phyloP scores from a whole-genome alignment of 768 basidiomycete species.

The Porpolomopsis calyptriformis region DNA sequence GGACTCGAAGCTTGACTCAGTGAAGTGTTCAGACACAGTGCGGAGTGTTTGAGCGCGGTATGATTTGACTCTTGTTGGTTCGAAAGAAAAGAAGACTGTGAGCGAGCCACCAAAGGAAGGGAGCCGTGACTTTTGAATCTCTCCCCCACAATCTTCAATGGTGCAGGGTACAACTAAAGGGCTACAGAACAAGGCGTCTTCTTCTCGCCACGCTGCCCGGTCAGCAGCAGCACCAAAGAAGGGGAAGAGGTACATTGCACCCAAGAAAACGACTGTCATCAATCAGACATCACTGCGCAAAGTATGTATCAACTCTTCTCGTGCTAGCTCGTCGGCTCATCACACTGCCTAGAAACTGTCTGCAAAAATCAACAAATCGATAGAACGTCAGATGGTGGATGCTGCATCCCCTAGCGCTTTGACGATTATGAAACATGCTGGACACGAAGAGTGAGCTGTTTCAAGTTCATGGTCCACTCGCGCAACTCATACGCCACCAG shows the following conservation, averaged over 20 bases:
- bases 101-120: no score
- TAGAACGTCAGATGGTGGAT: slow-evolving; percentile 83
- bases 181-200: slow-evolving; percentile 46
- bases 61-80: no score
- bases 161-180: slow-evolving; percentile 83
- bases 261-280: slow-evolving; percentile 67
- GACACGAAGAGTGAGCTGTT: slow-evolving; percentile 29
- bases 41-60: no score
- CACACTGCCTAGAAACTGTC: slow-evolving; percentile 52
- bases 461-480: neutral
- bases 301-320: no score
- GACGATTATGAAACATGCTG: slow-evolving; percentile 78
- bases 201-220: slow-evolving; percentile 50
- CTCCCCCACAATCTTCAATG: no score
- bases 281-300: slow-evolving; percentile 72
- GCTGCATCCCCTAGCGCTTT: slow-evolving; percentile 85
- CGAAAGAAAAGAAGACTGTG: no score
- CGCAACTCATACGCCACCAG: neutral
- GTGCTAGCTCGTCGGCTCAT: no score
- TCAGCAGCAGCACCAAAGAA: slow-evolving; percentile 68
- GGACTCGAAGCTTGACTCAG: no score
- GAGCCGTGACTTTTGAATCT: no score
- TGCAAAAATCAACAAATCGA: slow-evolving; percentile 85
- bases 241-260: slow-evolving; percentile 65
- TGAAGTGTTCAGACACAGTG: no score